Evolutionary conservation across 1,284 basidiomycete species (phyloP), one percentile per base, ranked within the genome.

Genomic region (Cryptococcus sp.): DNA sequence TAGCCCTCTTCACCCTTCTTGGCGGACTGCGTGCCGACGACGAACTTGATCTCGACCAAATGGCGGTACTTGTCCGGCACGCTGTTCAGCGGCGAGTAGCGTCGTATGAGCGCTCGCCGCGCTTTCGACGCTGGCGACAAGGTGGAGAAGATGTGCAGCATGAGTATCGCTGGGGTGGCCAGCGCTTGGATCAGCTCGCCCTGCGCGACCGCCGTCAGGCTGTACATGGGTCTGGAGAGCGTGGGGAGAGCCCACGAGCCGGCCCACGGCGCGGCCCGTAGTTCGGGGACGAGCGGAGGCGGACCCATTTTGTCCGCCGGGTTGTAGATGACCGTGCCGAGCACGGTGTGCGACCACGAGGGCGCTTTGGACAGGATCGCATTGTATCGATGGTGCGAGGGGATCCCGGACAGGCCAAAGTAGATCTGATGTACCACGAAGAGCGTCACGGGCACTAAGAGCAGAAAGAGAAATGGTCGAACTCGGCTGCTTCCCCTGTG

Each of bases 91-190:
- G 67, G 64, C 16, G 47, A 41, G 31, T 64, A 39, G 3, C 27
- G 1, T 13, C 73, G 56, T 19, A 75, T 68, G 3, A 69, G 35
- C 5, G 35, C 38, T 22, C 71, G 59, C 11, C 67, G 54, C 3
- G 46, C 27, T 10, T 51, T 49, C 6, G 54, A 56, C n/a, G 17
- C 20, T 2, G 47, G n/a, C 1, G 44, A 50, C 15, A 62, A 47
- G 20, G 57, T 70, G 3, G 68, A 69, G 54, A 75, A 72, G 48
- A 73, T 56, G 48, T 73, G 69, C 3, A 75, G 56, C 58, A 63
- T 70, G 11, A 71, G 39, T 23, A 73, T 44, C 2, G 60, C 65
- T 1, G 65, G 61, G 3, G 53, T 46, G 16, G 25, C 46, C 4
- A 59, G 27, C 35, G 41, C 15, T 17, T 46, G 27, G 31, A 35